A percentile compares a stretch with the other conserved stretches of the same genome.
Evolutionary conservation across 495 filamentous ascomycete species (phyloP).

Genomic region (Pyronema omphalodes): DNA sequence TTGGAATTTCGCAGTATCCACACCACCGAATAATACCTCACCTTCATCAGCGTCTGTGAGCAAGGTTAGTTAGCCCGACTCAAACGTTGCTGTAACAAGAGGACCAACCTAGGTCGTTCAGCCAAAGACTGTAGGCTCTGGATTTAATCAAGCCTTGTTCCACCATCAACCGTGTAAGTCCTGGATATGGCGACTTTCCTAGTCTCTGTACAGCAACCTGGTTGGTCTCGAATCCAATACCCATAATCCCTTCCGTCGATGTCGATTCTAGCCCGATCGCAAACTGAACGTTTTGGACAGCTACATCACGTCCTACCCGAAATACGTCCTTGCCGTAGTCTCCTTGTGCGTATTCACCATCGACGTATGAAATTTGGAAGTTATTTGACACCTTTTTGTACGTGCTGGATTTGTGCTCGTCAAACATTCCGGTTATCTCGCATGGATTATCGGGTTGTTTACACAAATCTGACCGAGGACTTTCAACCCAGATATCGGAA

Average conservation of each 20-base stretch:
- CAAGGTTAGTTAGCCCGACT: neutral
- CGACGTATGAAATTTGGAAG: slow-evolving; percentile 87
- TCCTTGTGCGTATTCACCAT: slow-evolving; percentile 60
- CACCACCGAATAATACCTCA: slow-evolving; percentile 77
- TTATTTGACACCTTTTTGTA: slow-evolving; percentile 55
- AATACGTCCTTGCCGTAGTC: slow-evolving; percentile 75
- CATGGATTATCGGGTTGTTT: slow-evolving; percentile 31
- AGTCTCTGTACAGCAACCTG: slow-evolving; percentile 57
- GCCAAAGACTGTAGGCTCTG: slow-evolving; percentile 75
- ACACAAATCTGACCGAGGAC: slow-evolving; percentile 45
- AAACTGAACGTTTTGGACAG: slow-evolving; percentile 54
- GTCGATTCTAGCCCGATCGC: slow-evolving; percentile 63
- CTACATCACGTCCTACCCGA: slow-evolving; percentile 39
- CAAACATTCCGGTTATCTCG: slow-evolving; percentile 42
- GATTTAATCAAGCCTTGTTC: slow-evolving; percentile 51
- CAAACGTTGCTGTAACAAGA: neutral
- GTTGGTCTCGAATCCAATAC: slow-evolving; percentile 72
- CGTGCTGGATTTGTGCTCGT: slow-evolving; percentile 60
- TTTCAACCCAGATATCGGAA: slow-evolving; percentile 80
- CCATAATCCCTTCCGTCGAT: slow-evolving; percentile 64
- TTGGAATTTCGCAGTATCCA: slow-evolving; percentile 62
- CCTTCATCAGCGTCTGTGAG: slow-evolving; percentile 44
- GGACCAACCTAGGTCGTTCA: slow-evolving; percentile 50
- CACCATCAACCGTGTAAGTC: slow-evolving; percentile 60
- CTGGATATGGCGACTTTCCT: slow-evolving; percentile 45